A percentile compares a stretch with the other conserved stretches of the same genome.
These are phyloP conservation scores for Retiboletus flavoniger DNA, from an alignment of 1,284 basidiomycete genomes.

Conservation along the genomic window DNA sequence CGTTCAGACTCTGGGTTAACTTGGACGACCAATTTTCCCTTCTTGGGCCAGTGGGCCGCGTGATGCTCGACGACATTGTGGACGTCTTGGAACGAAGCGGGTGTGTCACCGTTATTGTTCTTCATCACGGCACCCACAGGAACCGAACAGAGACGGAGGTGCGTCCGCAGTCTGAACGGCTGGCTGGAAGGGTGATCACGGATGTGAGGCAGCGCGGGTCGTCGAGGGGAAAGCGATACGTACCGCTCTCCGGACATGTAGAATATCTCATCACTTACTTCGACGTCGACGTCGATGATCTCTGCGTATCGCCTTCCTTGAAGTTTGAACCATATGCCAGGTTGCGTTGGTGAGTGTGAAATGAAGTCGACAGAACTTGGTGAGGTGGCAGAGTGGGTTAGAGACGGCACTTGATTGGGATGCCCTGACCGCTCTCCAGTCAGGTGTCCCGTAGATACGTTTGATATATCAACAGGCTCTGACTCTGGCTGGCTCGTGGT, in stretches of 20 bases:
- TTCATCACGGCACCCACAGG: constrained; percentile 1
- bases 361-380: constrained; percentile 10
- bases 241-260: constrained; percentile 19
- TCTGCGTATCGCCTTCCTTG: constrained; percentile 21
- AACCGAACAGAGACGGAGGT: constrained; percentile 27
- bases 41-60: constrained; percentile 23
- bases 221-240: not conserved
- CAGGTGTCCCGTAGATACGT: not conserved
- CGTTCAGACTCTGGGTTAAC: constrained; percentile 25
- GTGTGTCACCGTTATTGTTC: not conserved
- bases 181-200: not conserved
- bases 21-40: constrained; percentile 30
- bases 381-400: not conserved
- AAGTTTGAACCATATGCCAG: constrained; percentile 30
- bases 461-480: not conserved
- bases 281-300: constrained; percentile 25
- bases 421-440: not conserved
- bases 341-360: constrained; percentile 14
- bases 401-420: not conserved
- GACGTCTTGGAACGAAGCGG: constrained; percentile 4
- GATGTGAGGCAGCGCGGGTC: not conserved
- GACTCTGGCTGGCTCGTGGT: not conserved
- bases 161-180: constrained; percentile 18
- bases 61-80: constrained; percentile 1
- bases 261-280: constrained; percentile 25